Percentiles rank a stretch among this genome's conserved stretches.
phyloP scores from a whole-genome alignment of 1,139 yeast genomes.

The Barnettozyma hawaiiensis region DNA sequence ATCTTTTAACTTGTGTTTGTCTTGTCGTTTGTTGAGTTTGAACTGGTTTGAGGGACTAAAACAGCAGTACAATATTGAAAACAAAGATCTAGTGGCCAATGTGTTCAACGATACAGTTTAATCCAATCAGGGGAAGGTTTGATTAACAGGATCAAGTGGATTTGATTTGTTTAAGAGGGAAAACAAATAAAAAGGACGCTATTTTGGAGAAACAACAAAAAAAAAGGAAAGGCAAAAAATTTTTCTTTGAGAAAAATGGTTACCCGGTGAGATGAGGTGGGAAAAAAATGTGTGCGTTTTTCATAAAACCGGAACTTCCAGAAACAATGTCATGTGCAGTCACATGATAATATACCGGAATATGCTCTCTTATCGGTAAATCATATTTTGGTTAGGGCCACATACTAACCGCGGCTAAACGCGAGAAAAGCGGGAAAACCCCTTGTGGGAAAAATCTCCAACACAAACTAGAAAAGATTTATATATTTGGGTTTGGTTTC shows the following conservation, averaged over 20 bases:
- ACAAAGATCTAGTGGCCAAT: background rate
- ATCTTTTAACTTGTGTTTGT: constrained; percentile 25
- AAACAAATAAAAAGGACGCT: too few relatives aligned
- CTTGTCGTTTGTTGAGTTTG: background rate
- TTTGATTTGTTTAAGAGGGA: background rate
- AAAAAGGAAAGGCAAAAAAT: constrained; percentile 2
- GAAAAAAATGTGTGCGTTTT: too few relatives aligned
- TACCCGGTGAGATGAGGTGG: constrained; percentile 5
- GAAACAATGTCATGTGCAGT: background rate
- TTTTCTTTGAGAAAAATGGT: background rate
- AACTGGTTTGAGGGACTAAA: background rate
- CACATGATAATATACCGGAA: too few relatives aligned
- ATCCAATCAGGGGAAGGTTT: background rate
- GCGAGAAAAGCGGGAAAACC: constrained; percentile 1
- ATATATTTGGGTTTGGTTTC: background rate
- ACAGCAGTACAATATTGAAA: background rate
- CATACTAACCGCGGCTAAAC: constrained; percentile 1
- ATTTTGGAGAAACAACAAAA: too few relatives aligned
- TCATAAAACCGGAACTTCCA: background rate
- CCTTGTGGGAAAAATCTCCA: background rate
- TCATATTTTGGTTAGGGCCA: background rate
- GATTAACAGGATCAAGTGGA: background rate
- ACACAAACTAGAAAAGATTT: background rate
- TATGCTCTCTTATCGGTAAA: too few relatives aligned
- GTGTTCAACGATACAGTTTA: background rate